Percentiles rank a stretch among this genome's conserved stretches.
Conservation (phyloP, 2,329 filamentous ascomycete genomes). For the Colletotrichum sp. region DNA sequence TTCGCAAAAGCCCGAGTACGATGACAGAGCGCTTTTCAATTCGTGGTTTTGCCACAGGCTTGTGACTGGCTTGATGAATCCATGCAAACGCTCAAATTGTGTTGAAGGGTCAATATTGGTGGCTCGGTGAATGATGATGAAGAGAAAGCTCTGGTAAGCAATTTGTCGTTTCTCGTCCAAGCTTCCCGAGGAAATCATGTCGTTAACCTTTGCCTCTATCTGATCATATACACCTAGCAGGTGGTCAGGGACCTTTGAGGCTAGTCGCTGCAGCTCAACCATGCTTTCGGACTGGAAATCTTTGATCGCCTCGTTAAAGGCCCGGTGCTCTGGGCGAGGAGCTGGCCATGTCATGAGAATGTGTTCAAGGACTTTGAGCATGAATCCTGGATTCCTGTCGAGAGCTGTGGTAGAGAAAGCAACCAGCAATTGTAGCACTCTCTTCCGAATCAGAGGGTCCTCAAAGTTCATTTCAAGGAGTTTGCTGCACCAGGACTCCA, state of each 20-base stretch:
- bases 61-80: conserved; percentile 84
- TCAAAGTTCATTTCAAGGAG: conserved; percentile 76
- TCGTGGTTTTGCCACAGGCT: conserved; percentile 77
- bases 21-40: conserved; percentile 72
- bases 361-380: conserved; percentile 88
- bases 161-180: conserved; percentile 84
- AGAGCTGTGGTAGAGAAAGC: conserved; percentile 84
- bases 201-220: conserved; percentile 81
- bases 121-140: conserved; percentile 92
- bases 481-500: conserved; percentile 76
- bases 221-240: conserved; percentile 88
- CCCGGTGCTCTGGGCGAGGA: conserved; percentile 70
- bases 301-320: conserved; percentile 88
- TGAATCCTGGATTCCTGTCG: conserved; percentile 78
- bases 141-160: conserved; percentile 87
- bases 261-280: conserved; percentile 86
- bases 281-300: conserved; percentile 86
- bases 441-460: conserved; percentile 84
- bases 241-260: conserved; percentile 89
- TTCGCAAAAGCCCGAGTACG: conserved; percentile 80
- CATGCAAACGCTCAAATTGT: conserved; percentile 73
- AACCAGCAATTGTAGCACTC: conserved; percentile 81
- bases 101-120: conserved; percentile 73
- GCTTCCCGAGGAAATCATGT: conserved; percentile 74
- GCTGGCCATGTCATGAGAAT: conserved; percentile 84